Percentiles rank a stretch among this genome's conserved stretches.
Evolutionary conservation across 208 protist species (phyloP).

Genomic region (Leishmania tarentolae): DNA sequence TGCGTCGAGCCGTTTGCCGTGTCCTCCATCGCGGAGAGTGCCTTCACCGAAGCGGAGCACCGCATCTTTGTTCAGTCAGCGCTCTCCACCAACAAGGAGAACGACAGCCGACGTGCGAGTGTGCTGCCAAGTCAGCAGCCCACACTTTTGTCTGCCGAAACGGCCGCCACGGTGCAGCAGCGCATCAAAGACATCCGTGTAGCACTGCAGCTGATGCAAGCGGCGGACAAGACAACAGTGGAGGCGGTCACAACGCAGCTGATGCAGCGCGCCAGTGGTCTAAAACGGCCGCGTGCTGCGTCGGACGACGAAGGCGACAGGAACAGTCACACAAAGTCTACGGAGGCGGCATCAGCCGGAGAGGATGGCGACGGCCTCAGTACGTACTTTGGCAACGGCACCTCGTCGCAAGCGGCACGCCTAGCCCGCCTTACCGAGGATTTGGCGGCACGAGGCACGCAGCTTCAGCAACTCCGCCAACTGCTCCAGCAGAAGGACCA

Average conservation of each 20-base stretch:
- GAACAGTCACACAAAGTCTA: not conserved
- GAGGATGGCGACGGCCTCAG: slow-evolving; percentile 5
- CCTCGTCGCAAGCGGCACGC: slow-evolving; percentile 24
- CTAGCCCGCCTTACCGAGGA: slow-evolving; percentile 39
- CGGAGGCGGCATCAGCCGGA: slow-evolving; percentile 6
- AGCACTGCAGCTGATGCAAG: slow-evolving; percentile 29
- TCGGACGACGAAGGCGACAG: slow-evolving; percentile 11
- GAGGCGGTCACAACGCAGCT: not conserved
- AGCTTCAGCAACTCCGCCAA: slow-evolving; percentile 59
- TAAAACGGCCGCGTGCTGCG: slow-evolving; percentile 25
- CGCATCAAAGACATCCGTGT: slow-evolving; percentile 46
- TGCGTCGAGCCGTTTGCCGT: slow-evolving; percentile 52
- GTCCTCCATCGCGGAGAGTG: slow-evolving; percentile 54
- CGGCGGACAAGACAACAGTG: not conserved
- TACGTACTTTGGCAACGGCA: slow-evolving; percentile 23
- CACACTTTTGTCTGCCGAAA: slow-evolving; percentile 36
- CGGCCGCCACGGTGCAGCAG: slow-evolving; percentile 44
- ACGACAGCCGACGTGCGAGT: slow-evolving; percentile 10
- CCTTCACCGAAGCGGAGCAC: slow-evolving; percentile 60
- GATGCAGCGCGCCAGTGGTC: slow-evolving; percentile 19
- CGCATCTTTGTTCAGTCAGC: slow-evolving; percentile 65
- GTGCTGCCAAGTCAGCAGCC: slow-evolving; percentile 34
- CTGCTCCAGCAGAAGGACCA: slow-evolving; percentile 63
- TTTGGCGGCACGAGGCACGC: slow-evolving; percentile 22
- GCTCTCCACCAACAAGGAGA: slow-evolving; percentile 33